Conservation (phyloP, 306 rosid species). For the Corylus heterophylla region DNA sequence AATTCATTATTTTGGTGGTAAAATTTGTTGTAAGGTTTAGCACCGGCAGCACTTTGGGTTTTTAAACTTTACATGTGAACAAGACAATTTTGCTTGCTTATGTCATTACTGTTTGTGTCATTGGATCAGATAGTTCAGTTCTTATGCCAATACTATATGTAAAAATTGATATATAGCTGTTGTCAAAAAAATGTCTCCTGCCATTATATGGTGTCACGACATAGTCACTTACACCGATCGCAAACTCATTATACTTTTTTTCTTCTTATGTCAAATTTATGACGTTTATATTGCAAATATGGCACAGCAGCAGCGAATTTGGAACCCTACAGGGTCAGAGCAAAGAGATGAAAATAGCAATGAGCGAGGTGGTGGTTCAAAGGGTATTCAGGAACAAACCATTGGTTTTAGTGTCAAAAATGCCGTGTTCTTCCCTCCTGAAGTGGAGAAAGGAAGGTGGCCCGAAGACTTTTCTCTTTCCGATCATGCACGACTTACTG, state of each 20-base stretch:
- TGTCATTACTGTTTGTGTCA: background rate
- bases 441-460: conserved; percentile 92
- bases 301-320: conserved; percentile 70
- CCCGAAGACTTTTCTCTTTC: conserved; percentile 90
- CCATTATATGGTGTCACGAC: background rate
- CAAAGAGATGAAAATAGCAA: conserved; percentile 41
- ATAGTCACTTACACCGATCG: background rate
- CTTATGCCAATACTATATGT: background rate
- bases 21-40: conserved; percentile 5
- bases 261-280: conserved; percentile 19
- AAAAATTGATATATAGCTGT: background rate
- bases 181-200: background rate
- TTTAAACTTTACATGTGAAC: background rate
- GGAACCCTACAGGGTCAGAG: conserved; percentile 60
- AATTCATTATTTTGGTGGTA: background rate
- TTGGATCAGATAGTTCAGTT: background rate
- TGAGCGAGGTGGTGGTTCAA: conserved; percentile 30
- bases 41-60: background rate
- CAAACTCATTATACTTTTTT: background rate
- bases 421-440: conserved; percentile 87
- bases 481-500: conserved; percentile 91
- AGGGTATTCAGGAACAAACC: conserved; percentile 50
- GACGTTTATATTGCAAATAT: conserved; percentile 16
- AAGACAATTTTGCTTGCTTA: background rate
- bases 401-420: conserved; percentile 80